Conservation (phyloP, 768 basidiomycete species). For the Exidia glandulosa region DNA sequence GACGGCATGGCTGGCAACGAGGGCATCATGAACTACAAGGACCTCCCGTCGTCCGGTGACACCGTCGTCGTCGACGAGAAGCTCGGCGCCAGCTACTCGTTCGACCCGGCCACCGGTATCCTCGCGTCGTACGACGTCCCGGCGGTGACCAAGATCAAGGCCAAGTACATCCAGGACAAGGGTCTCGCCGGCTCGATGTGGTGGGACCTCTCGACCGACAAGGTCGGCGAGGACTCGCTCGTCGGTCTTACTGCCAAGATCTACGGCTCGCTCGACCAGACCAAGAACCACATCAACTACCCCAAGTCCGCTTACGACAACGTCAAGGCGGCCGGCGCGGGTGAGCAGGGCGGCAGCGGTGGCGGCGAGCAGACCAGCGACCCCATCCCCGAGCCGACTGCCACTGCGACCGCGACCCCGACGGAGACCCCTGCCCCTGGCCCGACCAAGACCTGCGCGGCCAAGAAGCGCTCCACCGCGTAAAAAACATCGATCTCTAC, state of each 20-base stretch:
- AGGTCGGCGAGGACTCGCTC: constrained; percentile 5
- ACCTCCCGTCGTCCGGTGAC: constrained; percentile 14
- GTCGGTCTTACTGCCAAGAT: not conserved
- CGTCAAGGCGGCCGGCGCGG: not conserved
- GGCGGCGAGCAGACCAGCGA: not conserved
- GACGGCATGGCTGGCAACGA: constrained; percentile 19
- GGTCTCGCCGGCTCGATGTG: constrained; percentile 19
- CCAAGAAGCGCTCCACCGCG: not conserved
- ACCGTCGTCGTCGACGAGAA: constrained; percentile 17
- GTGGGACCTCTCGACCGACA: constrained; percentile 5
- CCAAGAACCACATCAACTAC: constrained; percentile 4
- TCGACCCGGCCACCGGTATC: constrained; percentile 17
- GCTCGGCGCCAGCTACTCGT: constrained; percentile 22
- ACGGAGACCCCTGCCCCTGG: not conserved
- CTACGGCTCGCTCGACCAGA: constrained; percentile 1
- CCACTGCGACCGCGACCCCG: not conserved
- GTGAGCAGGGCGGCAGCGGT: not conserved
- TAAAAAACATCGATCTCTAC: not conserved
- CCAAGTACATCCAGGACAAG: constrained; percentile 19
- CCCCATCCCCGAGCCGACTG: not conserved
- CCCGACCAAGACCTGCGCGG: not conserved
- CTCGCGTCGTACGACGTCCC: constrained; percentile 25
- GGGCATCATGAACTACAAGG: constrained; percentile 24
- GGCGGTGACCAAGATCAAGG: constrained; percentile 17
- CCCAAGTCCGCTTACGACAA: constrained; percentile 4